Conservation (phyloP, 75 land plant genomes). For the Sequoiadendron giganteum region DNA sequence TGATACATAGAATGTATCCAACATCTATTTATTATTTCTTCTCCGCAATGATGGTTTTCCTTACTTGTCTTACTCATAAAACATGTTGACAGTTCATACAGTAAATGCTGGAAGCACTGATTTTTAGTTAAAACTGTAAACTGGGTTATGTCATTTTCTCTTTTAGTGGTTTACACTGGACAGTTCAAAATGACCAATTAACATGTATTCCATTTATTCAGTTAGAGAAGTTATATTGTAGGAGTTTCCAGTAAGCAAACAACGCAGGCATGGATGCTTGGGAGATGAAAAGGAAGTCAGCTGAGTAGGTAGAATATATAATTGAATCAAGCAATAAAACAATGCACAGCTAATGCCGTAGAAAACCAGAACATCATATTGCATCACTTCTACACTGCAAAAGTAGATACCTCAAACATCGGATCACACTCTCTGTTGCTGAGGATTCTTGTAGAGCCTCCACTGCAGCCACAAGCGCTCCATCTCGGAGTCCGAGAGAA, state of each 20-base stretch:
- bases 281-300: neutral
- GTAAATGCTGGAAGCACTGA: neutral
- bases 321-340: neutral
- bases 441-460: conserved; percentile 55
- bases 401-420: conserved; percentile 35
- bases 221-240: neutral
- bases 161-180: neutral
- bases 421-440: conserved; percentile 42
- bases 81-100: neutral
- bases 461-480: conserved; percentile 40
- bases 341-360: neutral
- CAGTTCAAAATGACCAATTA: neutral
- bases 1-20: neutral
- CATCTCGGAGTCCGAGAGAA: conserved; percentile 28
- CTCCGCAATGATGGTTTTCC: neutral
- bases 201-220: neutral
- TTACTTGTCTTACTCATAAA: neutral
- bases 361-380: neutral
- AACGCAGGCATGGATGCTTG: neutral
- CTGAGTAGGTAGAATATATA: neutral
- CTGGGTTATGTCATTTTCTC: neutral
- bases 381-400: neutral
- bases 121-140: neutral
- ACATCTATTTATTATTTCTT: neutral
- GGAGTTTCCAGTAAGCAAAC: neutral